A percentile compares a stretch with the other conserved stretches of the same genome.
Conservation (phyloP, 257 asterid genomes). For the Plectranthus barbatus region DNA sequence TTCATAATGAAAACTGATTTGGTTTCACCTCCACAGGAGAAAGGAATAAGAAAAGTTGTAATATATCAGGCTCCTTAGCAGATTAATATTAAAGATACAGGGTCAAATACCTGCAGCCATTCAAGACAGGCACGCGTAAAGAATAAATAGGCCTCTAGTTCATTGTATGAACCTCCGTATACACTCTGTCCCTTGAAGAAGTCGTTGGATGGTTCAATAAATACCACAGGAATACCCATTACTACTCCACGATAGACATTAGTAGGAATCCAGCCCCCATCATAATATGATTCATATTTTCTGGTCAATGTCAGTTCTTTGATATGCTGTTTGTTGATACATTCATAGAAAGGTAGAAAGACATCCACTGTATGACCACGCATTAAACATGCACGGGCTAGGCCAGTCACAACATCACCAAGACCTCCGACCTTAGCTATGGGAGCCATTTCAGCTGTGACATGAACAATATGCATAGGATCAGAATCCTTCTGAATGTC, state of each 20-base stretch:
- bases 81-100: background rate
- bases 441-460: constrained; percentile 87
- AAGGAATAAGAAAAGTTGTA: background rate
- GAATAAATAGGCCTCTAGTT: constrained; percentile 79
- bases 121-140: constrained; percentile 91
- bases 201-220: constrained; percentile 62
- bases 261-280: constrained; percentile 64
- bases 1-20: background rate
- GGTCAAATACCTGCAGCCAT: constrained; percentile 74
- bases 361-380: constrained; percentile 76
- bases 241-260: constrained; percentile 59
- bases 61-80: background rate
- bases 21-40: background rate
- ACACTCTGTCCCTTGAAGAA: constrained; percentile 73
- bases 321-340: constrained; percentile 48
- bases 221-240: constrained; percentile 49
- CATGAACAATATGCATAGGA: constrained; percentile 58
- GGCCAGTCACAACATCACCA: constrained; percentile 84
- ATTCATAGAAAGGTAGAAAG: constrained; percentile 79
- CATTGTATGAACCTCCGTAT: constrained; percentile 84
- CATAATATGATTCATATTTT: constrained; percentile 52
- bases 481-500: constrained; percentile 51
- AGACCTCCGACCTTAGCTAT: constrained; percentile 89
- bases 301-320: constrained; percentile 36
- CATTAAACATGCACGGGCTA: constrained; percentile 56